phyloP scores from a whole-genome alignment of 768 basidiomycete genomes.

The Nevesoporus exiguus region DNA sequence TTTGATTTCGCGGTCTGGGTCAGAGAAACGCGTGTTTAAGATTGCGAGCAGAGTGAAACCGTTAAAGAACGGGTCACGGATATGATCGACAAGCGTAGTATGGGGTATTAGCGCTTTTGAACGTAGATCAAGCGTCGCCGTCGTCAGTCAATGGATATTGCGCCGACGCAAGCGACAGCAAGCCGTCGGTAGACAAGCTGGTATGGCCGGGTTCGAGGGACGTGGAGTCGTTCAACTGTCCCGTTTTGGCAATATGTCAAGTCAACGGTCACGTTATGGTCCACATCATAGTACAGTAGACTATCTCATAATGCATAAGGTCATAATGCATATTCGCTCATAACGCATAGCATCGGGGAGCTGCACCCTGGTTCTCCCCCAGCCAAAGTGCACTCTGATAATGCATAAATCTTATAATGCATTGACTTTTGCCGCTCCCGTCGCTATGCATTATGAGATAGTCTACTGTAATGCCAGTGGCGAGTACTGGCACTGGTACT shows the following conservation, averaged over 20 bases:
- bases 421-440: too few species aligned
- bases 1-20: slow-evolving; percentile 4
- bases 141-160: background rate
- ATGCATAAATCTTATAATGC: too few species aligned
- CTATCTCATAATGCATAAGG: too few species aligned
- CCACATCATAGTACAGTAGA: too few species aligned
- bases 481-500: too few species aligned
- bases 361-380: too few species aligned
- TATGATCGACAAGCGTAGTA: slow-evolving; percentile 1
- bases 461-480: too few species aligned
- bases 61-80: background rate
- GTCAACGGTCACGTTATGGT: too few species aligned
- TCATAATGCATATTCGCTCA: too few species aligned
- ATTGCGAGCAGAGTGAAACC: slow-evolving; percentile 5
- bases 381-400: too few species aligned
- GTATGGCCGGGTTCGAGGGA: background rate
- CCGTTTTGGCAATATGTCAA: background rate
- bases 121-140: slow-evolving; percentile 2
- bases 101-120: slow-evolving; percentile 5
- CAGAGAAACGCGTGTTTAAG: slow-evolving; percentile 12
- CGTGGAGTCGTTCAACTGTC: background rate
- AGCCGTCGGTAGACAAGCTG: background rate
- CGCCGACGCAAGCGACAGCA: background rate
- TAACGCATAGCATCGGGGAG: too few species aligned
- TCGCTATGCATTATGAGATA: too few species aligned